phyloP scores from a whole-genome alignment of 306 rosid genomes.

The Cucumis melo region DNA sequence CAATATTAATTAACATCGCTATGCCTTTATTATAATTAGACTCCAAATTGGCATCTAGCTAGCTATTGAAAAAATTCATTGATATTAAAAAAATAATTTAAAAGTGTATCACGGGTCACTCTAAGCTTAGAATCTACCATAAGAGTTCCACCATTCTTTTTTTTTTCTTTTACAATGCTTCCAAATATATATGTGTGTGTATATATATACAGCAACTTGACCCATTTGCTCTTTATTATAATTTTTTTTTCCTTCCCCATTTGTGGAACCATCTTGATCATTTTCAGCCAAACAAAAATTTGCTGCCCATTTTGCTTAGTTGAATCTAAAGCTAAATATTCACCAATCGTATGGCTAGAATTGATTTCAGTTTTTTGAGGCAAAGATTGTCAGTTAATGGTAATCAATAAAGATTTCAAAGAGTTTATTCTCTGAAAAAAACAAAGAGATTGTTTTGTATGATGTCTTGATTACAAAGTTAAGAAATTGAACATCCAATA shows the following conservation, averaged over 20 bases:
- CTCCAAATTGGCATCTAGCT: background rate
- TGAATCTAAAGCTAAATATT: background rate
- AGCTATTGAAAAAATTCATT: background rate
- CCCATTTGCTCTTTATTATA: background rate
- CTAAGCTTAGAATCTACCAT: background rate
- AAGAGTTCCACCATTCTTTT: background rate
- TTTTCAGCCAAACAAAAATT: background rate
- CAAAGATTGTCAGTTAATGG: background rate
- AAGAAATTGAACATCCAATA: no score
- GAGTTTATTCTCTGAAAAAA: background rate
- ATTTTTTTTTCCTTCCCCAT: background rate
- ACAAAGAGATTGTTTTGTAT: background rate
- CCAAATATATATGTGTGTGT: background rate
- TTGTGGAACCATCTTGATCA: background rate
- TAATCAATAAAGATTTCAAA: background rate
- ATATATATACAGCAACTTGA: background rate
- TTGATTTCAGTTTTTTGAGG: background rate
- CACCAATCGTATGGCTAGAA: background rate
- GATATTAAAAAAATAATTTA: background rate
- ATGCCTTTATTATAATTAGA: background rate
- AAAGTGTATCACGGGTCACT: background rate
- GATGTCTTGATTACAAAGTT: background rate
- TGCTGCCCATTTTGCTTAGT: background rate
- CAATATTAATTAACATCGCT: background rate
- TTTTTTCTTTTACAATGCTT: background rate